Percentiles rank a stretch among this genome's conserved stretches.
Evolutionary conservation across 2,329 filamentous ascomycete species (phyloP).

Genomic region (Dryadomyces quercus-mongolicae): DNA sequence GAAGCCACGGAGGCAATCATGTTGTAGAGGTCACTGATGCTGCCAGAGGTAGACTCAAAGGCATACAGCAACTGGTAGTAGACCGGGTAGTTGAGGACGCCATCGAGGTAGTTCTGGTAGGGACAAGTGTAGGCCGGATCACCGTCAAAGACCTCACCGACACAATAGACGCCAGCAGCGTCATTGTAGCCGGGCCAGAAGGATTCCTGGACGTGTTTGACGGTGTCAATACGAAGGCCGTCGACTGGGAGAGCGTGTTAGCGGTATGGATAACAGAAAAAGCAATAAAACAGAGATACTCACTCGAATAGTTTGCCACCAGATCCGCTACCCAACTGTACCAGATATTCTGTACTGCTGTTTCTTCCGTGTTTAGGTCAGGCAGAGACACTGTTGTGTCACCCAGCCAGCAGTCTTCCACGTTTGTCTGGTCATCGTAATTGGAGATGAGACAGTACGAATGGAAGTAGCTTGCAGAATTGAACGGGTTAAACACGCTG

Average conservation of each 20-base stretch:
- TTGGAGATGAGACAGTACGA: slow-evolving; percentile 37
- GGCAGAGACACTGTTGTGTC: slow-evolving; percentile 44
- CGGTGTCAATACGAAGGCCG: slow-evolving; percentile 48
- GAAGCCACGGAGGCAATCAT: slow-evolving; percentile 23
- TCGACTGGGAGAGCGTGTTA: slow-evolving; percentile 34
- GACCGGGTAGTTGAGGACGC: slow-evolving; percentile 44
- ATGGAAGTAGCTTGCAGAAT: slow-evolving; percentile 48
- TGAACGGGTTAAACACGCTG: slow-evolving; percentile 29
- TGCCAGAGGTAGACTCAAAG: slow-evolving; percentile 21
- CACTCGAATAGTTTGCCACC: slow-evolving; percentile 39
- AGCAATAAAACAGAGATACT: background rate
- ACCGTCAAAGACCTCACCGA: slow-evolving; percentile 49
- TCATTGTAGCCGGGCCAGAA: slow-evolving; percentile 44
- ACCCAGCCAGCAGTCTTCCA: slow-evolving; percentile 38
- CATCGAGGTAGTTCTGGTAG: slow-evolving; percentile 41
- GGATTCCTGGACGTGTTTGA: slow-evolving; percentile 46
- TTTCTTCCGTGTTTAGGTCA: slow-evolving; percentile 45
- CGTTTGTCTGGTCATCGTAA: slow-evolving; percentile 36
- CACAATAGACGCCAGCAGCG: slow-evolving; percentile 43
- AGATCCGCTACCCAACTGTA: slow-evolving; percentile 47
- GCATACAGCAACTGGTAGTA: slow-evolving; percentile 28
- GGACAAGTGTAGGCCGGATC: slow-evolving; percentile 35
- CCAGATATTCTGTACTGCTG: slow-evolving; percentile 24
- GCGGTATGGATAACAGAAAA: background rate
- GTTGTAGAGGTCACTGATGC: slow-evolving; percentile 25